Evolutionary conservation across 1,284 basidiomycete species (phyloP), one percentile per base, ranked within the genome.

Genomic region (Sparassis latifolia): DNA sequence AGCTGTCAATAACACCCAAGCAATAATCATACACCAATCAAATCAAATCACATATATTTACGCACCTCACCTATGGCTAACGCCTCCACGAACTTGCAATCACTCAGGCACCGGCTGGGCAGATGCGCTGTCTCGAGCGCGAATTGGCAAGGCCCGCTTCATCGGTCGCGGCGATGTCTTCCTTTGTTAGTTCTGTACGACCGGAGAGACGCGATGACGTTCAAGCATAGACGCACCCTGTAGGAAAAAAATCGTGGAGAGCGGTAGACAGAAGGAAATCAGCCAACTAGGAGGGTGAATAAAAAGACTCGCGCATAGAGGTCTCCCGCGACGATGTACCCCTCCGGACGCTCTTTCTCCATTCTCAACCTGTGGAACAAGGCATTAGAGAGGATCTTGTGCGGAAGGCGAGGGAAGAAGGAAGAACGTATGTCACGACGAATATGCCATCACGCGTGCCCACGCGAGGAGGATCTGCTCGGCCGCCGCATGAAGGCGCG

Each of bases 391-490:
- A 20, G 12, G 5, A 7, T 12, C 9, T n/a, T 28, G 2, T 4
- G 9, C 35, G 35, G 7, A 9, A 28, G 12, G 9, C 27, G 10
- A 7, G 20, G 39, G 33, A 4, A 29, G 33, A 30, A 31, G 7
- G 5, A n/a, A 4, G 4, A n/a, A 69, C 77, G 42, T 66, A 84
- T 79, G 84, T 86, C 50, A 88, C 80, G 48, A 85, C 79, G 9
- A 83, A 76, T 3, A 73, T 77, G 5, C 82, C 81, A 87, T 88
- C 3, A 74, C 74, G 58, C 72, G 77, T 2, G 80, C 77, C 86
- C 86, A 88, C 5, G 77, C 69, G 35, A 88, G 75, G 2, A 91
- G 63, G 30, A 89, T 79, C 63, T 91, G 89, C 12, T 81, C 82
- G 0, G 84, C 75, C 33, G 79, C 78, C 7, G 77, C 79, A 3